Percentiles rank a stretch among this genome's conserved stretches.
These are phyloP conservation scores for Serendipita sp. DNA, from an alignment of 768 basidiomycete species.

Conservation along the genomic window DNA sequence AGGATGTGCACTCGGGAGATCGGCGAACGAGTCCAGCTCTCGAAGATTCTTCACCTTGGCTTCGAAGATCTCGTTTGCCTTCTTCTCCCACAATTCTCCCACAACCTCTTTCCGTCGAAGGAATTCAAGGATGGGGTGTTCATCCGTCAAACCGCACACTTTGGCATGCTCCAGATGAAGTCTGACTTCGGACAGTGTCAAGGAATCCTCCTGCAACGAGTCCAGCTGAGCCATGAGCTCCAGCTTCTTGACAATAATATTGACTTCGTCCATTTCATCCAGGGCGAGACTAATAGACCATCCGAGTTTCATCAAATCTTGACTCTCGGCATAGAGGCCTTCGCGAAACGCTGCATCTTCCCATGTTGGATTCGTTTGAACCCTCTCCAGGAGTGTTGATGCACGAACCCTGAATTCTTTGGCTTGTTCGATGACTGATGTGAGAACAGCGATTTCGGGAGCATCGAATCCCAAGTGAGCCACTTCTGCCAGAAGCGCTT, in stretches of 20 bases:
- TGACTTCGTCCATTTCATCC: slow-evolving; percentile 59
- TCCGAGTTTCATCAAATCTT: slow-evolving; percentile 47
- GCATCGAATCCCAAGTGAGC: slow-evolving; percentile 71
- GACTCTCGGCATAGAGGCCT: slow-evolving; percentile 47
- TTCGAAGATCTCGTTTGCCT: slow-evolving; percentile 23
- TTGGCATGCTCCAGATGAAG: slow-evolving; percentile 53
- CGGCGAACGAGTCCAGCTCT: slow-evolving; percentile 59
- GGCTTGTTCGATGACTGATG: slow-evolving; percentile 38
- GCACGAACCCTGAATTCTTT: slow-evolving; percentile 49
- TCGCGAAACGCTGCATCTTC: slow-evolving; percentile 18
- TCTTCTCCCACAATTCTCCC: slow-evolving; percentile 64
- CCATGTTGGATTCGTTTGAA: neutral
- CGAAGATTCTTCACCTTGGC: slow-evolving; percentile 26
- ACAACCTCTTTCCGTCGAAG: slow-evolving; percentile 46
- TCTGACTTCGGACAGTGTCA: slow-evolving; percentile 65
- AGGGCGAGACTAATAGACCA: slow-evolving; percentile 70
- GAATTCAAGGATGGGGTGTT: slow-evolving; percentile 47
- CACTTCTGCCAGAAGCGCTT: slow-evolving; percentile 51
- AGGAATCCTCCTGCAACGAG: slow-evolving; percentile 39
- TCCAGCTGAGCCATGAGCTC: slow-evolving; percentile 62
- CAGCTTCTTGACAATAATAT: slow-evolving; percentile 66
- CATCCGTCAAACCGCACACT: slow-evolving; percentile 43
- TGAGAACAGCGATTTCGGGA: slow-evolving; percentile 48
- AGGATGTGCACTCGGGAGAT: slow-evolving; percentile 47
- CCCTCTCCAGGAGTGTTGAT: slow-evolving; percentile 29